Evolutionary conservation across 164 flowering plant genomes (phyloP), one percentile per base, ranked within the genome.

Genomic region (Vitis rotundifolia): DNA sequence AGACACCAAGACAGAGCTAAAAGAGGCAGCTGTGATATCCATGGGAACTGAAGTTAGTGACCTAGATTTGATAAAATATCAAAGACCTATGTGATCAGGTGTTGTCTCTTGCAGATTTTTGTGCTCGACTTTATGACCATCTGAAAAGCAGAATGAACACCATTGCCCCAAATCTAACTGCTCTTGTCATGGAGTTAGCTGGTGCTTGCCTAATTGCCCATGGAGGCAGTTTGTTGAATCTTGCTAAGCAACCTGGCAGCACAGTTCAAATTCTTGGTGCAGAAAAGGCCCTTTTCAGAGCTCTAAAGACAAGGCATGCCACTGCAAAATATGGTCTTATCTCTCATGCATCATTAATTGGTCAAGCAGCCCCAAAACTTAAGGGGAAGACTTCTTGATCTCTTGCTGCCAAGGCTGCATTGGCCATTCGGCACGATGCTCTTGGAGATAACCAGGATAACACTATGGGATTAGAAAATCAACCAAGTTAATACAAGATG

Each of bases 251-350:
- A 83, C 97, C 94, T 65, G 95, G 97, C 9, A 93, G 97, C 75
- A 93, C 96, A 7, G 88, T 93, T 63, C 96, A 91, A 81, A 90
- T 91, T 78, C 94, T 91, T 69, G 98, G 97, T 26, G 97, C 98
- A 31, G 98, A 93, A 70, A 91, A 91, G 82, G 97, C 97, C 26
- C 91, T 91, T 31, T 93, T 93, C 71, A 90, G 99, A 76, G 99
- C 98, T 63, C 75, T 95, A 69, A 95, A 95, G 82, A 88, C 99
- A 60, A 92, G 90, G 75, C 97, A 91, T 70, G 84, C 97, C 2
- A 95, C 98, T 14, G 98, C 99, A 11, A 95, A 93, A 53, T 95
- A 95, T 74, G 99, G 99, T 28, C 93, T 95, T 52, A 88, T 95
- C 56, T 95, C 84, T 78, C 98, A 95, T 77, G 98, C 99, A 48